Conservation (phyloP, 768 basidiomycete genomes). For the Boletus reticuloceps region DNA sequence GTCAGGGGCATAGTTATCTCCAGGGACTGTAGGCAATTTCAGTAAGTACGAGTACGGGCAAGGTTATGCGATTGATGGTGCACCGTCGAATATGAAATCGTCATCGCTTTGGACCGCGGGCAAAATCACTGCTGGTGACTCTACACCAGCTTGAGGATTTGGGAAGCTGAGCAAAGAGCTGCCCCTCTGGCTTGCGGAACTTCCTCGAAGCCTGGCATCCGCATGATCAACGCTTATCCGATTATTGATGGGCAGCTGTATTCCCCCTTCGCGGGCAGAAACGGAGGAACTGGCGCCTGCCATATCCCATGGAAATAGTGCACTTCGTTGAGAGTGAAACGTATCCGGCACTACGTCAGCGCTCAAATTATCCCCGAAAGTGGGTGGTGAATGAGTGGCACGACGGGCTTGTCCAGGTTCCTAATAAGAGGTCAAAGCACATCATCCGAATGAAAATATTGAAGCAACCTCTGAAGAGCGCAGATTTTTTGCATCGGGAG, state of each 20-base stretch:
- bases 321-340: slow-evolving; percentile 59
- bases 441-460: not conserved
- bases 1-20: slow-evolving; percentile 34
- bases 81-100: slow-evolving; percentile 69
- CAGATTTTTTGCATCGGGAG: slow-evolving; percentile 22
- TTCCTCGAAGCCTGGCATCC: slow-evolving; percentile 53
- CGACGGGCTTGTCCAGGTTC: slow-evolving; percentile 85
- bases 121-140: slow-evolving; percentile 49
- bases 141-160: slow-evolving; percentile 39
- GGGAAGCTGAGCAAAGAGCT: slow-evolving; percentile 56
- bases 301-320: slow-evolving; percentile 83
- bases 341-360: slow-evolving; percentile 41
- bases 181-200: slow-evolving; percentile 52
- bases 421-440: slow-evolving; percentile 37
- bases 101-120: slow-evolving; percentile 47
- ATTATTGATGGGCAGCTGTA: slow-evolving; percentile 38
- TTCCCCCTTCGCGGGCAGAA: slow-evolving; percentile 35
- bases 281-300: slow-evolving; percentile 65
- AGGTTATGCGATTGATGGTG: slow-evolving; percentile 10
- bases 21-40: slow-evolving; percentile 27
- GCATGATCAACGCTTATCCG: slow-evolving; percentile 49
- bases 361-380: slow-evolving; percentile 48
- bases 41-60: slow-evolving; percentile 1
- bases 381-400: slow-evolving; percentile 55
- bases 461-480: slow-evolving; percentile 64